phyloP scores from a whole-genome alignment of 1,139 yeast species.

The Suhomyces choctaworum region DNA sequence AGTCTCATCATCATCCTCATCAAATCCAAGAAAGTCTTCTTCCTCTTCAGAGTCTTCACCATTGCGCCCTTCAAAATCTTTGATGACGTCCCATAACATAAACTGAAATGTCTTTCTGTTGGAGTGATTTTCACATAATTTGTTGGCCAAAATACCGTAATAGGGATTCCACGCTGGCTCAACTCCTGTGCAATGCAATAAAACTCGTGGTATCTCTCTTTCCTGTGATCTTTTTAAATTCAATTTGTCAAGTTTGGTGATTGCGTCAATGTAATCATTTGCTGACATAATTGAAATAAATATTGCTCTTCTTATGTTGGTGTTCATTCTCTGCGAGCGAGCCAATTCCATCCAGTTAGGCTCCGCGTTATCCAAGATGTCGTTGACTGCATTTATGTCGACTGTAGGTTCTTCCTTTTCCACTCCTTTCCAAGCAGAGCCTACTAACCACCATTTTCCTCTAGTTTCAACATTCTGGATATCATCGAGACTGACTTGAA shows the following conservation, averaged over 20 bases:
- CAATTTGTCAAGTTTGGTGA: conserved; percentile 75
- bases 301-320: conserved; percentile 90
- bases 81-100: conserved; percentile 84
- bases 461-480: conserved; percentile 70
- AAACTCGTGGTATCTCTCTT: conserved; percentile 81
- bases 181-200: conserved; percentile 80
- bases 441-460: conserved; percentile 99
- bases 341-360: conserved; percentile 93
- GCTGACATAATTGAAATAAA: conserved; percentile 95
- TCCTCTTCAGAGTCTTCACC: conserved; percentile 41
- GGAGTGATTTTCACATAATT: conserved; percentile 68
- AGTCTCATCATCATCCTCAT: conserved; percentile 37
- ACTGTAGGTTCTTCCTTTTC: conserved; percentile 28
- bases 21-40: conserved; percentile 39
- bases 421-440: conserved; percentile 90
- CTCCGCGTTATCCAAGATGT: conserved; percentile 64
- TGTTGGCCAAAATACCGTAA: conserved; percentile 77
- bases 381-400: conserved; percentile 43
- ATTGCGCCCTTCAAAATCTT: conserved; percentile 56
- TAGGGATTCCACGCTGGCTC: conserved; percentile 90
- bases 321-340: conserved; percentile 85
- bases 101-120: conserved; percentile 85
- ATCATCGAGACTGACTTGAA: conserved; percentile 82
- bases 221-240: conserved; percentile 80
- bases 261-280: conserved; percentile 86